phyloP scores from a whole-genome alignment of 164 flowering plant species.

The Taxillus chinensis region DNA sequence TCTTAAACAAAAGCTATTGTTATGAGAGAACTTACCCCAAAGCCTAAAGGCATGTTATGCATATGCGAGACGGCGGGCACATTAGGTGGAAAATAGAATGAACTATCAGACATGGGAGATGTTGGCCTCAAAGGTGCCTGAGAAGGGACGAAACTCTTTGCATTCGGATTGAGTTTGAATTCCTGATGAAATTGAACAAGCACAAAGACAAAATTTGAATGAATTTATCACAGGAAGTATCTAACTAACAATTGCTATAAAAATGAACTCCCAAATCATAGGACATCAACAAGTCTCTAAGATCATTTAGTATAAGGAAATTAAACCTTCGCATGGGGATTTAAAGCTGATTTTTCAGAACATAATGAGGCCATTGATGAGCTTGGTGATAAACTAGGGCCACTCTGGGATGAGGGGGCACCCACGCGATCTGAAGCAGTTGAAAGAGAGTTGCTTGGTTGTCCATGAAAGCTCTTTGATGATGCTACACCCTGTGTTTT shows the following conservation, averaged over 20 bases:
- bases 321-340: slow-evolving; percentile 89
- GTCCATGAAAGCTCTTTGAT: slow-evolving; percentile 33
- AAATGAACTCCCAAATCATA: too few species aligned
- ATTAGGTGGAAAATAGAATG: slow-evolving; percentile 55
- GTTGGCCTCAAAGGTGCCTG: slow-evolving; percentile 50
- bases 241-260: too few species aligned
- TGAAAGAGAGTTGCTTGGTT: slow-evolving; percentile 58
- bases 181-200: slow-evolving; percentile 41
- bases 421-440: slow-evolving; percentile 50
- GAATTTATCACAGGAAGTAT: too few species aligned
- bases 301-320: neutral
- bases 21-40: slow-evolving; percentile 51
- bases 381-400: slow-evolving; percentile 70
- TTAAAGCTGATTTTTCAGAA: slow-evolving; percentile 84
- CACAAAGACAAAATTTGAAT: neutral
- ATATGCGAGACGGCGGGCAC: slow-evolving; percentile 50
- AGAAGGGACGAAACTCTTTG: slow-evolving; percentile 77
- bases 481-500: slow-evolving; percentile 28
- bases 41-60: slow-evolving; percentile 66
- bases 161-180: slow-evolving; percentile 90
- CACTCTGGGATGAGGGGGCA: slow-evolving; percentile 36
- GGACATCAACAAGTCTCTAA: too few species aligned
- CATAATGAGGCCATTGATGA: slow-evolving; percentile 85
- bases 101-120: slow-evolving; percentile 66
- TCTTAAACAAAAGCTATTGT: too few species aligned